These are phyloP conservation scores for Fomitopsis betulina DNA, from an alignment of 1,284 basidiomycete genomes.

Conservation along the genomic window DNA sequence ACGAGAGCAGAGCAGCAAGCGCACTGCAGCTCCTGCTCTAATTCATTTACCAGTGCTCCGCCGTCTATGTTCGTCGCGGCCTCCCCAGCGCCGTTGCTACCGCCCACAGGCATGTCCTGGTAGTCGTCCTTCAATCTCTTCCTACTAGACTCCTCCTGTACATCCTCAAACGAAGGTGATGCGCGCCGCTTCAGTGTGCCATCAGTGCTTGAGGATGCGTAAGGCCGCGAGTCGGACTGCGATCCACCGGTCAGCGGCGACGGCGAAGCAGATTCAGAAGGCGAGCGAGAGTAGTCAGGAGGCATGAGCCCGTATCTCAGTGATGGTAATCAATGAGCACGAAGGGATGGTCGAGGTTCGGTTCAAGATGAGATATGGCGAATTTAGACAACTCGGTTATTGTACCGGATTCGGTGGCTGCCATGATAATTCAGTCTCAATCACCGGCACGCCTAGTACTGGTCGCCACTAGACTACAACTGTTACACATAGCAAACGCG, in stretches of 20 bases:
- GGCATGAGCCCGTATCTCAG: not conserved
- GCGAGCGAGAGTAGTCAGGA: not conserved
- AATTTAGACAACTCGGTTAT: not conserved
- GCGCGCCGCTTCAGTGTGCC: slow-evolving; percentile 56
- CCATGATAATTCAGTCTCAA: not conserved
- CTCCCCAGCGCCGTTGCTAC: slow-evolving; percentile 3
- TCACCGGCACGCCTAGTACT: not conserved
- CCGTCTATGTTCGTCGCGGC: slow-evolving; percentile 23
- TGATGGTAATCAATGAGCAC: not conserved
- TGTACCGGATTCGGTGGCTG: not conserved
- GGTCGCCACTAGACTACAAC: not conserved
- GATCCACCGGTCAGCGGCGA: not conserved
- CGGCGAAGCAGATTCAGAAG: not conserved
- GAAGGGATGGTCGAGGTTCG: slow-evolving; percentile 6
- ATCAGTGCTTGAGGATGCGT: slow-evolving; percentile 5
- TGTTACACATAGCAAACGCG: not conserved
- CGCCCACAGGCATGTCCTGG: slow-evolving; percentile 17
- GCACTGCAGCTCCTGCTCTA: slow-evolving; percentile 71
- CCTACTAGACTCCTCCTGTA: slow-evolving; percentile 41
- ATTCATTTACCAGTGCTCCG: slow-evolving; percentile 46
- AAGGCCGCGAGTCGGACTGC: not conserved
- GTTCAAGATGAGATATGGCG: slow-evolving; percentile 11
- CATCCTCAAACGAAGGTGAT: slow-evolving; percentile 51
- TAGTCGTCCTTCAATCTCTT: slow-evolving; percentile 57
- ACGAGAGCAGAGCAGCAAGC: slow-evolving; percentile 78